Percentiles rank a stretch among this genome's conserved stretches.
phyloP scores from a whole-genome alignment of 768 basidiomycete genomes.

The Flagelloscypha sp. region DNA sequence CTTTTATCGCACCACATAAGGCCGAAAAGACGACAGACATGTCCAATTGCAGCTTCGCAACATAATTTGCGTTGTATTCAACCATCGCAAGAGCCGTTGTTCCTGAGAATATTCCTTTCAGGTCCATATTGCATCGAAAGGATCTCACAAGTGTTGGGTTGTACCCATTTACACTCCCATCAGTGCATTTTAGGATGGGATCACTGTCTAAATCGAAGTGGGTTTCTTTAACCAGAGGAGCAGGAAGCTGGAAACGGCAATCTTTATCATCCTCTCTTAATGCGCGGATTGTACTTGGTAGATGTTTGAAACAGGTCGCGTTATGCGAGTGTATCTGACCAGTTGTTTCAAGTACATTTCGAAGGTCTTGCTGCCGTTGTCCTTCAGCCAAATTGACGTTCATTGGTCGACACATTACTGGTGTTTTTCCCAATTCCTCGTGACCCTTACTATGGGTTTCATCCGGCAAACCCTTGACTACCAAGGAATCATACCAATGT shows the following conservation, averaged over 20 bases:
- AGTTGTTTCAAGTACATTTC: constrained; percentile 6
- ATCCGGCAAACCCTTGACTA: too few species aligned
- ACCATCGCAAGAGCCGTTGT: constrained; percentile 10
- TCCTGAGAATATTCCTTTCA: constrained; percentile 9
- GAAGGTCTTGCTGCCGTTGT: constrained; percentile 7
- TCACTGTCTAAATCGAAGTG: constrained; percentile 7
- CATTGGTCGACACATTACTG: too few species aligned
- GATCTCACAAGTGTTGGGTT: constrained; percentile 2
- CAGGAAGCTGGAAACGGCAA: constrained; percentile 10
- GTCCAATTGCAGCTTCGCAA: constrained; percentile 8
- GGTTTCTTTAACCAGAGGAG: too few species aligned
- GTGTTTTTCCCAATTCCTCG: too few species aligned
- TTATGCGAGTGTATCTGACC: constrained; percentile 8
- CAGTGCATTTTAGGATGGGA: constrained; percentile 6
- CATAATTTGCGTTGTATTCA: constrained; percentile 9
- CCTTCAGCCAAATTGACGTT: too few species aligned
- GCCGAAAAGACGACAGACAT: constrained; percentile 10
- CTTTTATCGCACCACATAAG: constrained; percentile 12
- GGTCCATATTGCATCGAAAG: constrained; percentile 7
- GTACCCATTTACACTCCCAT: constrained; percentile 9
- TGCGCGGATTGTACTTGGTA: constrained; percentile 3
- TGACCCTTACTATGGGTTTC: too few species aligned
- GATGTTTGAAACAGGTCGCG: constrained; percentile 12
- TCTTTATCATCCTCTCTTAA: constrained; percentile 7
- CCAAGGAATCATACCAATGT: constrained; percentile 1